Base-by-base conservation (phyloP, 148 eudicot species). In the Cornus kousa region DNA sequence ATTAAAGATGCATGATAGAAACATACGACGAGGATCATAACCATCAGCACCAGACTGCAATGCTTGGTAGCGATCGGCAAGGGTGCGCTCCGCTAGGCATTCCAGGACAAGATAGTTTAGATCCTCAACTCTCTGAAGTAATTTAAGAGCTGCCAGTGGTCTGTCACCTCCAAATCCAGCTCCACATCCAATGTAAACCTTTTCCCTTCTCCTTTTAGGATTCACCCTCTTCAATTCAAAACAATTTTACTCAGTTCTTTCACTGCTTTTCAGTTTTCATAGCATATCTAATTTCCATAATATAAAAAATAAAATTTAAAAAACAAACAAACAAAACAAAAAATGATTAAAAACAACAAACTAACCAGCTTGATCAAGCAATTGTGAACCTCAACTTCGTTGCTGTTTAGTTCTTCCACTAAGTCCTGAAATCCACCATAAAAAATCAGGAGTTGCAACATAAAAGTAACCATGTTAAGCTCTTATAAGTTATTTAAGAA, bases 91-190 rank as follows among this genome's bases (percentile, higher is more conserved):
- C 43, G 99, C 98, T 48, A 97, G 87, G 89, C 99, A 97, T 82
- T 97, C 99, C 62, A 97, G 98, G 67, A 97, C 90, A 57, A 97
- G 83, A 80, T 97, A 97, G 81, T 97, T 86, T 68, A 97, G 88
- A 65, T 91, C 88, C 79, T 88, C 80, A 9, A 97, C 99, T 79
- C 90, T 89, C 78, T 91, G 87, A 81, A 97, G 98, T 85, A 97
- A 86, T 83, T 92, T 97, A 68, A 92, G 84, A 79, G 99, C 99
- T 70, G 97, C 98, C 77, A 86, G 69, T 70, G 98, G 99, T 78
- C 99, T 86, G 83, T 97, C 99, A 69, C 99, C 95, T 72, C 91
- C 89, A 80, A 97, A 97, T 43, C 99, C 99, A 87, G 99, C 99
- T 68, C 99, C 98, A 84, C 99, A 97, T 60, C 99, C 99, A 75